Percentiles rank a stretch among this genome's conserved stretches.
Conservation (phyloP, 495 filamentous ascomycete genomes). For the Penicillium crystallinum region DNA sequence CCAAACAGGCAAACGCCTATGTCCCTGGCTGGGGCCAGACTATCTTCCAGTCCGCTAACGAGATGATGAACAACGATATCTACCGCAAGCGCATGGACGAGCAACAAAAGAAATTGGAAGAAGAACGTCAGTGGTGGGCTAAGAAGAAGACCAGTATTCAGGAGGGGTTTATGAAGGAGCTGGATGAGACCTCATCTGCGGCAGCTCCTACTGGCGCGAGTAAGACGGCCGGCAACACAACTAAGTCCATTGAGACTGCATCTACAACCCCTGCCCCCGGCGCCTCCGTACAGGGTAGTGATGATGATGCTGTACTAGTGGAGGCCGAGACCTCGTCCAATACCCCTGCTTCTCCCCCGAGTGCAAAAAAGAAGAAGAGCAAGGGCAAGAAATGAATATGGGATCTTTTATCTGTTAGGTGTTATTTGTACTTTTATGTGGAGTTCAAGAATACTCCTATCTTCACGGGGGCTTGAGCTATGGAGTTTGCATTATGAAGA, state of each 20-base stretch:
- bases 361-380: conserved; percentile 62
- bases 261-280: conserved; percentile 17
- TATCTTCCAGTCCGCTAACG: conserved; percentile 92
- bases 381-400: conserved; percentile 67
- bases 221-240: conserved; percentile 2
- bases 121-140: conserved; percentile 86
- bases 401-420: conserved; percentile 3
- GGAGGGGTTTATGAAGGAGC: conserved; percentile 78
- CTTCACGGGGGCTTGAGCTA: not conserved
- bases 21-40: conserved; percentile 80
- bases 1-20: conserved; percentile 74
- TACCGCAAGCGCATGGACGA: conserved; percentile 57
- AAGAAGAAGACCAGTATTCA: conserved; percentile 71
- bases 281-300: conserved; percentile 45
- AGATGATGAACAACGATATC: conserved; percentile 66
- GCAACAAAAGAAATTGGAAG: conserved; percentile 58
- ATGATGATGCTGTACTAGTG: conserved; percentile 84
- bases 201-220: conserved; percentile 15
- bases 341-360: conserved; percentile 20
- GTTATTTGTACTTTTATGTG: conserved; percentile 3
- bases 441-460: not conserved
- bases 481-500: not conserved
- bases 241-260: conserved; percentile 27
- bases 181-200: conserved; percentile 47
- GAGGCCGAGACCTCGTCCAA: conserved; percentile 59